Conservation (phyloP, 2,329 filamentous ascomycete species). For the Podosphaera leucotricha region DNA sequence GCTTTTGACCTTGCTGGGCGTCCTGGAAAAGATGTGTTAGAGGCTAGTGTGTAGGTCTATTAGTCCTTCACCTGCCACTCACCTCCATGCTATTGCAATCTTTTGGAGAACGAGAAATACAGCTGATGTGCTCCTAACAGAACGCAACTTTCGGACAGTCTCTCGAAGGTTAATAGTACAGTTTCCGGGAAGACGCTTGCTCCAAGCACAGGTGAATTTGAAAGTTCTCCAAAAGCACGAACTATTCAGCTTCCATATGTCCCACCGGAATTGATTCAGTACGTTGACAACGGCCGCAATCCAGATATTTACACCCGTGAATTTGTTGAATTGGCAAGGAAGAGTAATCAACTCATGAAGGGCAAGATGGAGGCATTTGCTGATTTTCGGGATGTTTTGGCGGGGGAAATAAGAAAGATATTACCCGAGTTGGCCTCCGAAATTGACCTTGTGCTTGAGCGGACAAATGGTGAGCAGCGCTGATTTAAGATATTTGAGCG, state of each 20-base stretch:
- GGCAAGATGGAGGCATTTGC: conserved; percentile 40
- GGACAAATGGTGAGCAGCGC: neutral
- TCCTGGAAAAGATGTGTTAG: conserved; percentile 26
- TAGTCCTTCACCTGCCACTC: conserved; percentile 2
- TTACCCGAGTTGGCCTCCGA: conserved; percentile 14
- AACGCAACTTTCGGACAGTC: conserved; percentile 19
- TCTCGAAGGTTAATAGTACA: conserved; percentile 18
- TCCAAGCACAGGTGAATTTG: conserved; percentile 9
- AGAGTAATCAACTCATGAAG: conserved; percentile 41
- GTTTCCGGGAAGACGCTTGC: conserved; percentile 15
- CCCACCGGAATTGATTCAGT: conserved; percentile 39
- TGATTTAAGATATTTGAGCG: neutral
- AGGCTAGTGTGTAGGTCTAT: conserved; percentile 23
- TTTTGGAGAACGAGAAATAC: neutral
- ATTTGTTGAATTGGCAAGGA: conserved; percentile 44
- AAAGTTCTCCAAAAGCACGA: neutral
- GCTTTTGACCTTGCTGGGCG: conserved; percentile 34
- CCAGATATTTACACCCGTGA: conserved; percentile 53
- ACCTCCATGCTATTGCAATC: conserved; percentile 7
- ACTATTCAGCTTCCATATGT: conserved; percentile 23
- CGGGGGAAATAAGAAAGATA: conserved; percentile 16
- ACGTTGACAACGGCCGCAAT: conserved; percentile 48
- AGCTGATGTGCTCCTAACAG: conserved; percentile 13
- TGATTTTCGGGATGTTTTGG: conserved; percentile 36
- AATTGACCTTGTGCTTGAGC: conserved; percentile 4